These are phyloP conservation scores for Neoarthrinium moseri DNA, from an alignment of 2,329 filamentous ascomycete genomes.

Conservation along the genomic window DNA sequence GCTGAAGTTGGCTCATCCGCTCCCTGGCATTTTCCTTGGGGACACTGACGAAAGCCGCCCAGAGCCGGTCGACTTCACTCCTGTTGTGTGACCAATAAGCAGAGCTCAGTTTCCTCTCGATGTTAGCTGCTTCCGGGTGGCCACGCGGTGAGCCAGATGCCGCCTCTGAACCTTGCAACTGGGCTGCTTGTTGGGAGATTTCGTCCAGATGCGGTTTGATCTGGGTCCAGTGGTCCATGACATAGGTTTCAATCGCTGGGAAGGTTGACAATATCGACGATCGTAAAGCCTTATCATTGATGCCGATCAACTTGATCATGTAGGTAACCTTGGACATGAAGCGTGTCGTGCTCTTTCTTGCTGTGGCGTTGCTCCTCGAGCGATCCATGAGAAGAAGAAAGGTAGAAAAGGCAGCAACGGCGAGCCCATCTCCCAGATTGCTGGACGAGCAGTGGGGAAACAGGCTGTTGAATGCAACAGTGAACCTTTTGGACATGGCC, in stretches of 20 bases:
- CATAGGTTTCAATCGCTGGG: slow-evolving; percentile 19
- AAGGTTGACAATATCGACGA: slow-evolving; percentile 14
- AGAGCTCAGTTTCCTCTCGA: slow-evolving; percentile 16
- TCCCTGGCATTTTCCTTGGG: slow-evolving; percentile 13
- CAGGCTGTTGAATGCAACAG: slow-evolving; percentile 28
- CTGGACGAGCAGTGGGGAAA: slow-evolving; percentile 31
- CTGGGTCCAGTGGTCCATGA: slow-evolving; percentile 25
- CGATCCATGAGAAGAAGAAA: slow-evolving; percentile 36
- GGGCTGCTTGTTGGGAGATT: neutral
- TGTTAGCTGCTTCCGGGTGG: neutral
- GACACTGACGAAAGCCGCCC: slow-evolving; percentile 21
- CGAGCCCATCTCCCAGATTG: slow-evolving; percentile 21
- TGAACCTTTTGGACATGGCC: slow-evolving; percentile 19
- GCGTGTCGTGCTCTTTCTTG: slow-evolving; percentile 18
- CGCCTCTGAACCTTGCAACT: neutral
- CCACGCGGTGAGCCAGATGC: slow-evolving; percentile 1
- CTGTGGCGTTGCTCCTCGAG: slow-evolving; percentile 16
- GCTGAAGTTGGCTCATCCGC: slow-evolving; percentile 17
- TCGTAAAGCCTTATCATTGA: slow-evolving; percentile 14
- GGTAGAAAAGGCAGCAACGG: slow-evolving; percentile 36
- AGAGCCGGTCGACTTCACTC: slow-evolving; percentile 21
- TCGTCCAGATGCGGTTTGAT: slow-evolving; percentile 18
- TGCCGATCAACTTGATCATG: slow-evolving; percentile 21
- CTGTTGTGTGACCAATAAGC: slow-evolving; percentile 14
- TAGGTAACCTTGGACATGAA: slow-evolving; percentile 24